Conservation (phyloP, 1,284 basidiomycete species). For the Xerocomus amazonicus region DNA sequence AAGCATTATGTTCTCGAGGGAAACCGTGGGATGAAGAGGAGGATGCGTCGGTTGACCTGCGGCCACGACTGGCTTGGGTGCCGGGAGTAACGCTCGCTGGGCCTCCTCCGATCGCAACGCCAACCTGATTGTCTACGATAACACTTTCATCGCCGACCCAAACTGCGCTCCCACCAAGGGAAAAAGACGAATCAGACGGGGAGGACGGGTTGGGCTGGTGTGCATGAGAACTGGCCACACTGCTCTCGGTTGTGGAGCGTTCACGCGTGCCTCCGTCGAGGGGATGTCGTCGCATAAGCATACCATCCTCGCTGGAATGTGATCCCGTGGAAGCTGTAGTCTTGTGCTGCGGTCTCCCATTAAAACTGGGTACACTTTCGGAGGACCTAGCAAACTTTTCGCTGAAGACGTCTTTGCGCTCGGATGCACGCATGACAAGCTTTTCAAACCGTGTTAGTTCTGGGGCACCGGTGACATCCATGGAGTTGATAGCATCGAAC, state of each 20-base stretch:
- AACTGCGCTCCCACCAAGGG: conserved; percentile 70
- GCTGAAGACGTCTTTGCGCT: conserved; percentile 88
- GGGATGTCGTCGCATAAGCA: conserved; percentile 41
- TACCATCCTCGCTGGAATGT: conserved; percentile 61
- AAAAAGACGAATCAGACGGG: conserved; percentile 67
- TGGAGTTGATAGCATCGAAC: conserved; percentile 90
- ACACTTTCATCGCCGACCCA: conserved; percentile 74
- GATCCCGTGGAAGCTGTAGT: conserved; percentile 57
- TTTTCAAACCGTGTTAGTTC: conserved; percentile 78
- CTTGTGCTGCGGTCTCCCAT: conserved; percentile 39
- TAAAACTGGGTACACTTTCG: conserved; percentile 17
- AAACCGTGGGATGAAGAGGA: conserved; percentile 53
- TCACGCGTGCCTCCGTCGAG: conserved; percentile 32
- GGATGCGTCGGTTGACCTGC: conserved; percentile 68
- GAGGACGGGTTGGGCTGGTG: conserved; percentile 41
- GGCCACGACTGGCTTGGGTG: conserved; percentile 46
- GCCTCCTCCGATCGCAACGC: conserved; percentile 34
- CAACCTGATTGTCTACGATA: conserved; percentile 37
- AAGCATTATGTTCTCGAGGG: conserved; percentile 26
- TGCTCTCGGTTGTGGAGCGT: conserved; percentile 41
- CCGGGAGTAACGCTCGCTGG: conserved; percentile 36
- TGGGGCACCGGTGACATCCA: conserved; percentile 84
- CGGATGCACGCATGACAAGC: conserved; percentile 83
- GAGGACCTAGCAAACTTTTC: conserved; percentile 62
- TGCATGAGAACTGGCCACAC: conserved; percentile 30